Percentiles rank a stretch among this genome's conserved stretches.
Evolutionary conservation across 2,329 filamentous ascomycete genomes (phyloP).

Genomic region (Cryphonectria naterciae): DNA sequence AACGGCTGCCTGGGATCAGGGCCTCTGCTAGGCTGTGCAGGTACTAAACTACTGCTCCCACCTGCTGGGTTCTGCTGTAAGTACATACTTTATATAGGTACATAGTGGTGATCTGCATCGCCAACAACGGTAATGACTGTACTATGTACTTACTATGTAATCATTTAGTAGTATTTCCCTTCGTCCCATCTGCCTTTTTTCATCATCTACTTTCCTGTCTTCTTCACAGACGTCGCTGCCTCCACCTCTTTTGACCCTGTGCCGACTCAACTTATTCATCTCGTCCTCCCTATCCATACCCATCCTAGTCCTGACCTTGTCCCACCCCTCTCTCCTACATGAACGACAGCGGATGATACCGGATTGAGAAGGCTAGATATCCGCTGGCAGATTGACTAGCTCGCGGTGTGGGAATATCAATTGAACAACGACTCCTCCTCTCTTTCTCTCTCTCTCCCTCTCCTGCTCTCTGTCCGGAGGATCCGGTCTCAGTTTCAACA

Average conservation of each 20-base stretch:
- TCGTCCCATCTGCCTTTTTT: neutral
- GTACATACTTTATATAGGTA: neutral
- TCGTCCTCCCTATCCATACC: neutral
- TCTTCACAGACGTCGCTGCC: slow-evolving; percentile 15
- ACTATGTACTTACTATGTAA: neutral
- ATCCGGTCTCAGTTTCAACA: slow-evolving; percentile 34
- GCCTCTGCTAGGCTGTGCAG: neutral
- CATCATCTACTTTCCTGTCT: neutral
- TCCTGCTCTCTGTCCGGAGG: slow-evolving; percentile 25
- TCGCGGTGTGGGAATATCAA: slow-evolving; percentile 15
- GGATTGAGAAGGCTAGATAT: neutral
- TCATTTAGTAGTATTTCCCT: neutral
- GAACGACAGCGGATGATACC: neutral
- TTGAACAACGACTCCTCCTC: neutral
- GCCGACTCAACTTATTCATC: neutral
- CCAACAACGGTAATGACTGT: neutral
- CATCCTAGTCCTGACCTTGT: neutral
- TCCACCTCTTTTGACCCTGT: neutral
- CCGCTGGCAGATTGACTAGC: neutral
- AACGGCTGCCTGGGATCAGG: neutral
- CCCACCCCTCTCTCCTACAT: neutral
- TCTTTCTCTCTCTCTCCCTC: neutral
- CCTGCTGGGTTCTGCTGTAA: neutral
- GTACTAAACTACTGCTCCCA: neutral
- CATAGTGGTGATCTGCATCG: neutral